Evolutionary conservation across 2,329 filamentous ascomycete genomes (phyloP).

Genomic region (Alternaria arbusti): DNA sequence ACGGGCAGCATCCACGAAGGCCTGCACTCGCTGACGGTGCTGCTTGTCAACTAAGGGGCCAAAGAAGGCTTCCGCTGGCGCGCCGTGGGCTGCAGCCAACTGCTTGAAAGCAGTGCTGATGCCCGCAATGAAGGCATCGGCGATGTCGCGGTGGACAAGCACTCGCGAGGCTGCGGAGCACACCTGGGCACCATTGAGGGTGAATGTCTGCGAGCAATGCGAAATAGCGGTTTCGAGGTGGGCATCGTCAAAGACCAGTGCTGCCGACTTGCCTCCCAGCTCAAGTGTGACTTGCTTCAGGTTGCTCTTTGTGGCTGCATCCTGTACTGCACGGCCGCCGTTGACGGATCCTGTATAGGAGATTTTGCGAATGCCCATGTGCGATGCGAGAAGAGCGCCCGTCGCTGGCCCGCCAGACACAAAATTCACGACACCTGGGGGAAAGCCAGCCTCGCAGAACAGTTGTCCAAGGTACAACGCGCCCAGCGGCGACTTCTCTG

Average conservation of each 20-base stretch:
- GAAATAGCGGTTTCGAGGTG: constrained; percentile 54
- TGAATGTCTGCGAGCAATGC: constrained; percentile 1
- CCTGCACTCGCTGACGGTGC: neutral
- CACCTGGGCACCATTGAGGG: constrained; percentile 3
- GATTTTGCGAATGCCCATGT: constrained; percentile 53
- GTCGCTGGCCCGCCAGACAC: constrained; percentile 39
- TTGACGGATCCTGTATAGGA: constrained; percentile 51
- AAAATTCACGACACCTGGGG: constrained; percentile 51
- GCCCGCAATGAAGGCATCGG: neutral
- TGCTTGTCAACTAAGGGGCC: constrained; percentile 1
- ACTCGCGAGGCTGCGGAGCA: constrained; percentile 1
- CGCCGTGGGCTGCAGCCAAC: neutral
- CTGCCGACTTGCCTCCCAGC: constrained; percentile 56
- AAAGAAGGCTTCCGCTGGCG: neutral
- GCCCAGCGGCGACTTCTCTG: constrained; percentile 37
- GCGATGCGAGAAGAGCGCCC: constrained; percentile 46
- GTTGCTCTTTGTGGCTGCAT: constrained; percentile 47
- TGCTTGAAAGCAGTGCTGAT: neutral
- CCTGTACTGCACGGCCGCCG: constrained; percentile 49
- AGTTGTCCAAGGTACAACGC: constrained; percentile 30
- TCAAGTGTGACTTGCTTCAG: constrained; percentile 54
- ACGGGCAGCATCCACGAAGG: neutral
- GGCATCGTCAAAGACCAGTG: constrained; percentile 56
- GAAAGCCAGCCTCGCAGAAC: constrained; percentile 45
- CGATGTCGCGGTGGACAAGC: neutral